Conservation (phyloP, 768 basidiomycete species). For the Tricholoma bakamatsutake region DNA sequence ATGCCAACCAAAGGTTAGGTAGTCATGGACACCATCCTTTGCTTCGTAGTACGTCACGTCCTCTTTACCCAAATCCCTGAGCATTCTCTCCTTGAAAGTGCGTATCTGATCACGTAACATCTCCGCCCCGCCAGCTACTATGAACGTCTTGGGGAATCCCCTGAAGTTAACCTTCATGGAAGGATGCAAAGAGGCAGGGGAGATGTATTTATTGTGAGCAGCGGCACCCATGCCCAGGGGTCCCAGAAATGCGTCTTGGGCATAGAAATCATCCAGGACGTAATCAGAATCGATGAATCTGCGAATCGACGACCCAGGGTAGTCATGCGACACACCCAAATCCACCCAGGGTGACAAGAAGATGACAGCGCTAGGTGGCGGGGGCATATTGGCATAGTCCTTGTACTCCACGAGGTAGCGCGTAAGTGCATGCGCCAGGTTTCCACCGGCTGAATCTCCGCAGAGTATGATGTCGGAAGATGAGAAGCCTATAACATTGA, state of each 20-base stretch:
- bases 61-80: slow-evolving; percentile 41
- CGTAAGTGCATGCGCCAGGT: slow-evolving; percentile 58
- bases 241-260: slow-evolving; percentile 39
- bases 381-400: slow-evolving; percentile 25
- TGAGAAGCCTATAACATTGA: slow-evolving; percentile 47
- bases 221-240: slow-evolving; percentile 41
- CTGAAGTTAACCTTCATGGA: slow-evolving; percentile 35
- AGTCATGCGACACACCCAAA: slow-evolving; percentile 34
- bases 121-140: slow-evolving; percentile 53
- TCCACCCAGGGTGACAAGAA: slow-evolving; percentile 55
- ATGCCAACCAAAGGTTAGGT: slow-evolving; percentile 43
- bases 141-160: slow-evolving; percentile 57
- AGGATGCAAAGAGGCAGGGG: slow-evolving; percentile 45
- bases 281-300: slow-evolving; percentile 32
- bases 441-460: slow-evolving; percentile 80
- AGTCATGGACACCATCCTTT: slow-evolving; percentile 52
- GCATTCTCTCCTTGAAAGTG: slow-evolving; percentile 43
- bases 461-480: slow-evolving; percentile 57
- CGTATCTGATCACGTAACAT: slow-evolving; percentile 44
- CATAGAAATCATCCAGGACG: slow-evolving; percentile 33
- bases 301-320: slow-evolving; percentile 31
- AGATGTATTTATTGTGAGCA: slow-evolving; percentile 47
- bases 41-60: slow-evolving; percentile 46
- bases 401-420: slow-evolving; percentile 55
- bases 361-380: slow-evolving; percentile 42